A percentile compares a stretch with the other conserved stretches of the same genome.
phyloP scores from a whole-genome alignment of 805 yeast genomes.

The Spathaspora hagerdaliae region DNA sequence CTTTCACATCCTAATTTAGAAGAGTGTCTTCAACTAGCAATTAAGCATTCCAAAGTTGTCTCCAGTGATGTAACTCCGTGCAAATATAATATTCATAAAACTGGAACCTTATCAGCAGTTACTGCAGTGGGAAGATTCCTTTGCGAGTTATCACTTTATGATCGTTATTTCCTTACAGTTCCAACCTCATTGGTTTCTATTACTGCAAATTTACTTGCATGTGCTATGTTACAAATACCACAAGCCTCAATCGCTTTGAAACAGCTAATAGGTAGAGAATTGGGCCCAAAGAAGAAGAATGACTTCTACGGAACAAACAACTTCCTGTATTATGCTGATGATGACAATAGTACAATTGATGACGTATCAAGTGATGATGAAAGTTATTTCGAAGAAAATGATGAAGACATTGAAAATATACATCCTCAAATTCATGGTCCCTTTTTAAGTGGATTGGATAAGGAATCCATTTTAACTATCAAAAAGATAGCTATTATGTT shows the following conservation, averaged over 20 bases:
- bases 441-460: constrained; percentile 47
- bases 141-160: constrained; percentile 51
- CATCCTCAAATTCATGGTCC: constrained; percentile 43
- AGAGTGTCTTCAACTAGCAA: constrained; percentile 47
- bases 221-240: constrained; percentile 48
- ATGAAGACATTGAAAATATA: constrained; percentile 38
- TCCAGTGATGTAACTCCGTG: constrained; percentile 19
- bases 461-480: constrained; percentile 33
- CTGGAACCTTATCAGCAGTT: constrained; percentile 44
- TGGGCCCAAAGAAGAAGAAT: neutral
- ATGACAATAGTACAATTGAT: constrained; percentile 3
- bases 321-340: constrained; percentile 2
- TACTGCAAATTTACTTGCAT: constrained; percentile 49
- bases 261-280: constrained; percentile 10
- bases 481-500: constrained; percentile 42
- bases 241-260: constrained; percentile 36
- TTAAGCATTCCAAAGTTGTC: constrained; percentile 14
- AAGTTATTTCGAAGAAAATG: constrained; percentile 7
- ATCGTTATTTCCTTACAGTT: constrained; percentile 43
- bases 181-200: constrained; percentile 46
- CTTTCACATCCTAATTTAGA: constrained; percentile 48
- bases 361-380: constrained; percentile 5
- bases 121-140: constrained; percentile 52
- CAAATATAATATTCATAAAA: constrained; percentile 15
- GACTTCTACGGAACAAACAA: neutral